Evolutionary conservation across 2,329 filamentous ascomycete genomes (phyloP), one percentile per base, ranked within the genome.

Genomic region (Verticillium klebahnii): DNA sequence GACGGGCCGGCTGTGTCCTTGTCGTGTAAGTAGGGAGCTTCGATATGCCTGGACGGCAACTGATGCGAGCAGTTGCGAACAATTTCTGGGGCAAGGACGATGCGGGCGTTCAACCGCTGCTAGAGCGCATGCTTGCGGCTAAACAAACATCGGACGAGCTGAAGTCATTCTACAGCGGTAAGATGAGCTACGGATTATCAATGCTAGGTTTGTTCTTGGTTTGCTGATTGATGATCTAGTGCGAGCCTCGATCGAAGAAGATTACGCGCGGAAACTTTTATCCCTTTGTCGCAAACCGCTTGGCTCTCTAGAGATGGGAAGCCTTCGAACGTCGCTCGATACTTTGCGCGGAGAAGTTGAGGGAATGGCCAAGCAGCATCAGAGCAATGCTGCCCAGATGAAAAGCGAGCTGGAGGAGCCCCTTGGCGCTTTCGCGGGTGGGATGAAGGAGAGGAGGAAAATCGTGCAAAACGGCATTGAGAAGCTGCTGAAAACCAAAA

Each of bases 61-160:
- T 56, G n/a, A 56, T 19, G 14, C 9, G 5, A 19, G 61, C 67
- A 93, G 93, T 99, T 80, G 94, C 95, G 71, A 99, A 99, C 80
- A 99, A 99, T 75, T 99, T 99, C 77, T 99, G 95, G 95, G 95
- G 95, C 66, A 98, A 96, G 82, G 94, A 98, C 75, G 95, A 99
- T 82, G 95, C 94, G 59, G 96, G 95, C 73, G 93, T 99, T 71
- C 84, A 84, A 56, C 96, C 95, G 62, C 86, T 99, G 71, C 84
- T 99, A 34, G 92, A 94, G 75, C 94, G 95, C 72, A 96, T 99
- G 92, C 89, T 92, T 72, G 89, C 89, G 76, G 92, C 95, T 57
- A 99, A 99, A 81, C 87, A 90, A 70, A 97, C 95, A 31, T 93
- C 90, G 74, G 96, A 99, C 77, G 95, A 99, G 78, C 77, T 99